These are phyloP conservation scores for Penicillium pancosmium DNA, from an alignment of 495 filamentous ascomycete genomes.

Conservation along the genomic window DNA sequence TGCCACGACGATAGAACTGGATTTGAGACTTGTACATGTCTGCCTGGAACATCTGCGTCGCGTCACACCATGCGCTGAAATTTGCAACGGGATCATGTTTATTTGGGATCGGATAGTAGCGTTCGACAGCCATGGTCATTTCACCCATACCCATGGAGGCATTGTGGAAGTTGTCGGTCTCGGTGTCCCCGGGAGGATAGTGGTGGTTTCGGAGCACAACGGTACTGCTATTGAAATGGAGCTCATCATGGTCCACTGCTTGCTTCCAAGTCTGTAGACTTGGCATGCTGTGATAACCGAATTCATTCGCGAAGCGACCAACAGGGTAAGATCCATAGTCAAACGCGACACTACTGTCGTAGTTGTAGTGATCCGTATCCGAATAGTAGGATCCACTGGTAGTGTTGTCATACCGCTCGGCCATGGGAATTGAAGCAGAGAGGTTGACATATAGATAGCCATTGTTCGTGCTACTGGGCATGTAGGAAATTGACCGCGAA, in stretches of 20 bases:
- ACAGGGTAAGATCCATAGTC: constrained; percentile 59
- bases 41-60: constrained; percentile 70
- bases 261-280: constrained; percentile 63
- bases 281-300: constrained; percentile 70
- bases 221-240: constrained; percentile 62
- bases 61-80: constrained; percentile 70
- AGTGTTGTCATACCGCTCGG: constrained; percentile 61
- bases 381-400: constrained; percentile 62
- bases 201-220: constrained; percentile 69
- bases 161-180: constrained; percentile 44
- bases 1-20: constrained; percentile 66
- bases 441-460: constrained; percentile 63
- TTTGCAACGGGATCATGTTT: constrained; percentile 60
- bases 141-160: constrained; percentile 56
- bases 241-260: constrained; percentile 51
- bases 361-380: constrained; percentile 73
- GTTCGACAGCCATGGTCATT: constrained; percentile 63
- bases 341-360: constrained; percentile 58
- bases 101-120: constrained; percentile 64
- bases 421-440: constrained; percentile 58
- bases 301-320: constrained; percentile 69
- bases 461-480: constrained; percentile 67
- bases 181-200: constrained; percentile 53
- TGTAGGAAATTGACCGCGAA: constrained; percentile 66
- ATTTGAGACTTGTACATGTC: constrained; percentile 68